Evolutionary conservation across 306 rosid species (phyloP).

Genomic region (Begonia loranthoides): DNA sequence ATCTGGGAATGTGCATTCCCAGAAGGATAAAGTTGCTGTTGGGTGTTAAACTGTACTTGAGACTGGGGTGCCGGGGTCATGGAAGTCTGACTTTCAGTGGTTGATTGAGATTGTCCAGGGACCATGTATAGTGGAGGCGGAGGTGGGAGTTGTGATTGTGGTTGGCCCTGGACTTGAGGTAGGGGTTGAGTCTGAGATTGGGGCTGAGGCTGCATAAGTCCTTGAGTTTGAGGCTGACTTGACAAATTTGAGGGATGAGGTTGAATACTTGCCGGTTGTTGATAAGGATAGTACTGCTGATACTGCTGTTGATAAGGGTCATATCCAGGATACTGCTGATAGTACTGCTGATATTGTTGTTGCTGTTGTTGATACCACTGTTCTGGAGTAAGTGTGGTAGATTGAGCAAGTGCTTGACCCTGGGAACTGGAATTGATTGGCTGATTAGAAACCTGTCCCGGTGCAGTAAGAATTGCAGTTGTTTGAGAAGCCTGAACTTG

Average conservation of each 20-base stretch:
- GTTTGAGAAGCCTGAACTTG: constrained; percentile 46
- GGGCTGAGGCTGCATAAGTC: constrained; percentile 19
- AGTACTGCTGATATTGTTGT: constrained; percentile 79
- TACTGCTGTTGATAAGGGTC: constrained; percentile 84
- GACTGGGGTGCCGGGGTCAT: constrained; percentile 39
- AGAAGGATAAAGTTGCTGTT: constrained; percentile 40
- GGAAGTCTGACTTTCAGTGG: constrained; percentile 17
- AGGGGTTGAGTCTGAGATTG: constrained; percentile 11
- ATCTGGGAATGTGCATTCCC: constrained; percentile 41
- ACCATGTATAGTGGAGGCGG: constrained; percentile 42
- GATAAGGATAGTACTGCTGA: constrained; percentile 79
- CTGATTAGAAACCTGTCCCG: constrained; percentile 55
- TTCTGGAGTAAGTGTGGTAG: constrained; percentile 45
- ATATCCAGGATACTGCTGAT: constrained; percentile 88
- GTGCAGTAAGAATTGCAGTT: constrained; percentile 22
- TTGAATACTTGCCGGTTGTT: constrained; percentile 34
- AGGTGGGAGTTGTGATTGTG: constrained; percentile 26
- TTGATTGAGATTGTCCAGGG: constrained; percentile 20
- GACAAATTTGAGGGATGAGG: constrained; percentile 23
- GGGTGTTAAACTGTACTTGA: constrained; percentile 49
- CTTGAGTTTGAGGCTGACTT: constrained; percentile 27
- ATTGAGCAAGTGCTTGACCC: constrained; percentile 39
- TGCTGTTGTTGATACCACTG: constrained; percentile 92
- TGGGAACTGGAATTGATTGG: constrained; percentile 40
- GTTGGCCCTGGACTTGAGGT: constrained; percentile 19